phyloP scores from a whole-genome alignment of 1,284 basidiomycete genomes.

The Malassezia yamatoensis region DNA sequence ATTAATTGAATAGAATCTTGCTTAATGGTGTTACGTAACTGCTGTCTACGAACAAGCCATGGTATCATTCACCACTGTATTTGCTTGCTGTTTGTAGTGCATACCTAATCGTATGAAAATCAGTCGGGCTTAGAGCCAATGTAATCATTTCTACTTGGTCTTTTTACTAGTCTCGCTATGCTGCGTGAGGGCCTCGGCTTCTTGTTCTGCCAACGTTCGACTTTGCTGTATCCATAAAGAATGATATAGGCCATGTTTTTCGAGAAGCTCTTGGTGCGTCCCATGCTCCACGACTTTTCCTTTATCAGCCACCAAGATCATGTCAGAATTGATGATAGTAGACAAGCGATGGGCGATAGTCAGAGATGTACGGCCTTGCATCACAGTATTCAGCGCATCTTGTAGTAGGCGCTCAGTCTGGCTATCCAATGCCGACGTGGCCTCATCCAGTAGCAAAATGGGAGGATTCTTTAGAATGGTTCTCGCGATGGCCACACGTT shows the following conservation, averaged over 20 bases:
- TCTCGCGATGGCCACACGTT: slow-evolving; percentile 73
- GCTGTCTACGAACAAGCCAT: background rate
- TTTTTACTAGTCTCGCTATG: background rate
- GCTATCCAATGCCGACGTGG: slow-evolving; percentile 54
- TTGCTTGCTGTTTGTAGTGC: no score
- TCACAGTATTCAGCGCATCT: slow-evolving; percentile 35
- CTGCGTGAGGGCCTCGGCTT: slow-evolving; percentile 17
- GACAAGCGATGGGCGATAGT: slow-evolving; percentile 46
- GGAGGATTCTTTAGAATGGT: slow-evolving; percentile 77
- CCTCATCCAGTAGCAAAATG: slow-evolving; percentile 70
- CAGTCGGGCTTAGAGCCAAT: no score
- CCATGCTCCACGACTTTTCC: slow-evolving; percentile 36
- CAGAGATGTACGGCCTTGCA: slow-evolving; percentile 42
- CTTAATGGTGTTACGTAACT: background rate
- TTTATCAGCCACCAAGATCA: slow-evolving; percentile 37
- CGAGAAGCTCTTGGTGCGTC: slow-evolving; percentile 40
- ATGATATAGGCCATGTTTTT: slow-evolving; percentile 28
- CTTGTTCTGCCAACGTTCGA: slow-evolving; percentile 43
- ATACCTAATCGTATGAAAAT: no score
- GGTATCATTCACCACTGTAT: no score
- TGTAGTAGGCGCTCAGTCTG: slow-evolving; percentile 43
- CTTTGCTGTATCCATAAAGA: slow-evolving; percentile 45
- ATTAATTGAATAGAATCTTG: background rate
- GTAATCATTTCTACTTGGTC: no score
- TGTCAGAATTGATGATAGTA: slow-evolving; percentile 45